phyloP scores from a whole-genome alignment of 257 asterid genomes.

The Penstemon newberryi region DNA sequence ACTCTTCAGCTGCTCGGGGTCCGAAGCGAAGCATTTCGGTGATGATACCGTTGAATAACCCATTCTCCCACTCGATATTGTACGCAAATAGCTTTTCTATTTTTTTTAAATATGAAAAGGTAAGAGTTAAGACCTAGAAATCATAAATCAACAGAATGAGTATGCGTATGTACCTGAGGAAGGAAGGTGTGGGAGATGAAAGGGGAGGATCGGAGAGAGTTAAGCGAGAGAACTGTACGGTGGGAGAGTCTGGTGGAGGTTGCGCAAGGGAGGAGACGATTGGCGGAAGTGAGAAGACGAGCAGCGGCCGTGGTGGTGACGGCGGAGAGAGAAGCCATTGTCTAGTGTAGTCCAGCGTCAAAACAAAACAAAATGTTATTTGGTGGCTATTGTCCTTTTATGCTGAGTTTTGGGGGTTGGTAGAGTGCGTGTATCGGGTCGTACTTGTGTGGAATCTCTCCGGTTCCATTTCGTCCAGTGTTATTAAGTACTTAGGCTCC shows the following conservation, averaged over 20 bases:
- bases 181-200: slow-evolving; percentile 51
- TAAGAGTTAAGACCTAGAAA: not conserved
- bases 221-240: slow-evolving; percentile 43
- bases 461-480: slow-evolving; percentile 34
- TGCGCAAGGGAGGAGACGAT: slow-evolving; percentile 25
- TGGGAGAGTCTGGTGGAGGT: slow-evolving; percentile 36
- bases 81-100: slow-evolving; percentile 44
- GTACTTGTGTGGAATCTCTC: slow-evolving; percentile 25
- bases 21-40: slow-evolving; percentile 76
- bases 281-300: slow-evolving; percentile 46
- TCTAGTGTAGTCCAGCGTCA: slow-evolving; percentile 28
- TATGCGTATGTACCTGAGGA: slow-evolving; percentile 42
- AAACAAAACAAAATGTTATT: slow-evolving; percentile 26
- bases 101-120: slow-evolving; percentile 1
- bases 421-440: not conserved
- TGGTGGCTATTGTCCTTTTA: slow-evolving; percentile 1
- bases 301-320: slow-evolving; percentile 44
- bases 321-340: slow-evolving; percentile 59
- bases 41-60: slow-evolving; percentile 55
- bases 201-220: slow-evolving; percentile 58
- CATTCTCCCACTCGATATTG: slow-evolving; percentile 44
- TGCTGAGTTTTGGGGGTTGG: too few relatives aligned
- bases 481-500: not conserved
- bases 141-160: not conserved
- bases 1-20: slow-evolving; percentile 74